Percentiles rank a stretch among this genome's conserved stretches.
These are phyloP conservation scores for Trametes meyenii DNA, from an alignment of 768 basidiomycete genomes.

Conservation along the genomic window DNA sequence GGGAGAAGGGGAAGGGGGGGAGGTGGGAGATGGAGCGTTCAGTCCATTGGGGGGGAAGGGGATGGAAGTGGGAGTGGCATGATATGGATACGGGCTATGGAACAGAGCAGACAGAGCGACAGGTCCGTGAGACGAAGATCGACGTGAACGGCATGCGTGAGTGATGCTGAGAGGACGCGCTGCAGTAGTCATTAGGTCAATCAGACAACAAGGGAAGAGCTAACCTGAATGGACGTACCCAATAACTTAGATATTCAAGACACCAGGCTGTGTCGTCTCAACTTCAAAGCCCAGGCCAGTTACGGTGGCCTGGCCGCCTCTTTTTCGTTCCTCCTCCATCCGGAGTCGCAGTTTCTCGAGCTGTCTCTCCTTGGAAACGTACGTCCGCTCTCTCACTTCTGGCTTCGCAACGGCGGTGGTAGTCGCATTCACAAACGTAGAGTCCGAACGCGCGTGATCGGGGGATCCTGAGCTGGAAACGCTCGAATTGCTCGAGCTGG, in stretches of 20 bases:
- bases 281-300: constrained; percentile 17
- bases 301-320: constrained; percentile 5
- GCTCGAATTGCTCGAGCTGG: constrained; percentile 27
- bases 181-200: neutral
- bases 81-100: constrained; percentile 11
- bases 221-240: neutral
- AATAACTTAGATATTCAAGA: constrained; percentile 26
- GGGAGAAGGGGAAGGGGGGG: neutral
- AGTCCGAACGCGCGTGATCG: constrained; percentile 9
- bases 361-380: constrained; percentile 67
- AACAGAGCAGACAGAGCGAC: constrained; percentile 18
- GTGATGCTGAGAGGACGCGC: constrained; percentile 11
- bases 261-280: constrained; percentile 13
- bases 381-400: constrained; percentile 37
- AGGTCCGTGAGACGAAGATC: constrained; percentile 17
- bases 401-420: constrained; percentile 5
- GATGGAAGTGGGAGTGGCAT: neutral
- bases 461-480: constrained; percentile 12
- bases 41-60: neutral
- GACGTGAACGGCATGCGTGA: constrained; percentile 15
- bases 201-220: neutral
- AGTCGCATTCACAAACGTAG: constrained; percentile 20
- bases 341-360: constrained; percentile 61
- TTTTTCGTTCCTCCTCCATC: constrained; percentile 45
- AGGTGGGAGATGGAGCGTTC: neutral